A percentile compares a stretch with the other conserved stretches of the same genome.
Conservation (phyloP, 208 protist species). For the Trypanosomatidae sp. region DNA sequence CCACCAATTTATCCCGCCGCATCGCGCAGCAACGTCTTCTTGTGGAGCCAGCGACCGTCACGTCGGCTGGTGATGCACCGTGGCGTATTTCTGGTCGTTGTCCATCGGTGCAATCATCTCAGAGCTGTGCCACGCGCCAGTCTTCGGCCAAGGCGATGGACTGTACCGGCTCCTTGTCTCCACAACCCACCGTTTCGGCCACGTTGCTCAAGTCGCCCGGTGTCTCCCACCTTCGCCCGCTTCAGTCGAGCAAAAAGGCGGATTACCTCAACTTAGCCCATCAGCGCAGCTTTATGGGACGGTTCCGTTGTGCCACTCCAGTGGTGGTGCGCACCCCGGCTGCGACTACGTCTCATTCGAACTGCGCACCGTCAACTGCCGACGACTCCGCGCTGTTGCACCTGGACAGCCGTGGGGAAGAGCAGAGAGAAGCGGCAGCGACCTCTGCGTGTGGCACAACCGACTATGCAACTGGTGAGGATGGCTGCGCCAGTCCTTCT, state of each 20-base stretch:
- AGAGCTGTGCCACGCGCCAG: background rate
- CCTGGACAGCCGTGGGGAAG: background rate
- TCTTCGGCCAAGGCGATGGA: background rate
- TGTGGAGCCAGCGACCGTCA: background rate
- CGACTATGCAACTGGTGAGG: background rate
- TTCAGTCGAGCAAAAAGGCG: constrained; percentile 15
- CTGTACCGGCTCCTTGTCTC: background rate
- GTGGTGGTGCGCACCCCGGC: constrained; percentile 36
- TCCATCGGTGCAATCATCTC: background rate
- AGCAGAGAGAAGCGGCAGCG: background rate
- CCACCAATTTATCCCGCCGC: background rate
- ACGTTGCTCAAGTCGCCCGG: background rate
- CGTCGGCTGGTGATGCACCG: too few species aligned
- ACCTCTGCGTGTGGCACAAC: background rate
- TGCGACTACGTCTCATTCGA: constrained; percentile 9
- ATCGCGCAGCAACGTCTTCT: constrained; percentile 3
- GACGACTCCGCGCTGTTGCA: background rate
- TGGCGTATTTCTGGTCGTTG: background rate
- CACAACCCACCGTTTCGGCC: background rate
- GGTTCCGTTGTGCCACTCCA: constrained; percentile 38
- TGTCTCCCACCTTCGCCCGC: constrained; percentile 2
- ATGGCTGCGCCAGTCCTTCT: background rate
- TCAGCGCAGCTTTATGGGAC: constrained; percentile 30
- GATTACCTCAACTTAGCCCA: constrained; percentile 23
- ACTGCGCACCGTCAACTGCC: background rate